A percentile compares a stretch with the other conserved stretches of the same genome.
phyloP scores from a whole-genome alignment of 2,329 filamentous ascomycete species.

The Nemania diffusa region DNA sequence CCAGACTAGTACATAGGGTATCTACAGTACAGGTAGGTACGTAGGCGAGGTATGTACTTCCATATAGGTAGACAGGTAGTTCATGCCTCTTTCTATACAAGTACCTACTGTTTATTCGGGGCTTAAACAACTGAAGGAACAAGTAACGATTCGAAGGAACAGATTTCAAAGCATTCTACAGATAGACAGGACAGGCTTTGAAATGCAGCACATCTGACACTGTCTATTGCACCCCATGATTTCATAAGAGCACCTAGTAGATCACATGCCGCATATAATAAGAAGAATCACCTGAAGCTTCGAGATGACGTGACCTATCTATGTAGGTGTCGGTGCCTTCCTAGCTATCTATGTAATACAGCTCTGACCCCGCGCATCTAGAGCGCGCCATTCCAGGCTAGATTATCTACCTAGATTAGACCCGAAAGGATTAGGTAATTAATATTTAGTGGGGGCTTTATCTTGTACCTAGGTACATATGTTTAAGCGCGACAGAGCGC shows the following conservation, averaged over 20 bases:
- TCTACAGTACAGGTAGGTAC: background rate
- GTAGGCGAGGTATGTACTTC: background rate
- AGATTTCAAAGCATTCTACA: slow-evolving; percentile 9
- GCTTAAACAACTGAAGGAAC: slow-evolving; percentile 9
- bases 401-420: slow-evolving; percentile 5
- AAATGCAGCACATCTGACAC: slow-evolving; percentile 18
- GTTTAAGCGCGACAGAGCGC: slow-evolving; percentile 13
- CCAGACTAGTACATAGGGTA: background rate
- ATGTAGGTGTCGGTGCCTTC: background rate
- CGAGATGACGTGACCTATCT: slow-evolving; percentile 22
- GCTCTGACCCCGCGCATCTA: slow-evolving; percentile 19
- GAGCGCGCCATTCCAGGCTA: background rate
- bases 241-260: background rate
- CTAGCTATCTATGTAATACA: background rate
- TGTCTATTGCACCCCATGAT: slow-evolving; percentile 17
- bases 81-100: no score
- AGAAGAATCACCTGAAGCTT: slow-evolving; percentile 18
- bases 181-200: background rate
- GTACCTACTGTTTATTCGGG: slow-evolving; percentile 16
- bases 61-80: background rate
- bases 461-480: no score
- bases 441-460: background rate
- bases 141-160: background rate
- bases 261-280: slow-evolving; percentile 26
- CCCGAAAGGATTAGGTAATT: slow-evolving; percentile 5